Conservation (phyloP, 768 basidiomycete genomes). For the Amanita exitialis region DNA sequence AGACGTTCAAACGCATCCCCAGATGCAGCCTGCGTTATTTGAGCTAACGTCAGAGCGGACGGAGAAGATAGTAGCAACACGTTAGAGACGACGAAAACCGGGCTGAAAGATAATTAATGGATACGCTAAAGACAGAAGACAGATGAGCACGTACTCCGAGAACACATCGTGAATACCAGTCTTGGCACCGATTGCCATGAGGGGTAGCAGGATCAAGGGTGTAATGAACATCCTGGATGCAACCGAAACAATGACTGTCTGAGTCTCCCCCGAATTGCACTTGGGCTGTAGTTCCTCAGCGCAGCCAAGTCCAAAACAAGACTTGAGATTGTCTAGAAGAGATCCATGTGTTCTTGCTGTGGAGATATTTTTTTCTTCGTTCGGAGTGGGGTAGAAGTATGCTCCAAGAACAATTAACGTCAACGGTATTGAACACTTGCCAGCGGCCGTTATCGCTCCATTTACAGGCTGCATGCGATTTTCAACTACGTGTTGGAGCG, state of each 20-base stretch:
- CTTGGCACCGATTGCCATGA: constrained; percentile 55
- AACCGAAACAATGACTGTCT: constrained; percentile 79
- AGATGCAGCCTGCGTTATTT: constrained; percentile 73
- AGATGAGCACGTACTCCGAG: constrained; percentile 51
- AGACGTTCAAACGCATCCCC: constrained; percentile 89
- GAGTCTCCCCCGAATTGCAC: constrained; percentile 57
- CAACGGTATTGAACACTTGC: constrained; percentile 8
- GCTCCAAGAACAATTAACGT: constrained; percentile 7
- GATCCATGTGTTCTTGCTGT: neutral
- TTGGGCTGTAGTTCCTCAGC: constrained; percentile 6
- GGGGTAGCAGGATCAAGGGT: constrained; percentile 67
- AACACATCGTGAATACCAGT: constrained; percentile 54
- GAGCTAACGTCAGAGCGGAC: constrained; percentile 48
- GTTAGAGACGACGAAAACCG: constrained; percentile 80
- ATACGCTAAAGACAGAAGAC: constrained; percentile 4
- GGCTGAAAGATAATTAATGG: constrained; percentile 31
- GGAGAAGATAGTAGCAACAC: constrained; percentile 77
- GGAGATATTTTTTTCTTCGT: neutral
- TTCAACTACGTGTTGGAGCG: neutral
- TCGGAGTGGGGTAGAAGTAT: constrained; percentile 3
- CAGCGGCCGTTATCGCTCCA: constrained; percentile 2
- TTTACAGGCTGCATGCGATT: constrained; percentile 1
- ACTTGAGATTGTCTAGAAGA: neutral
- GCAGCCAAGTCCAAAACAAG: neutral
- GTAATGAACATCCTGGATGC: constrained; percentile 80